Evolutionary conservation across 306 rosid genomes (phyloP).

Genomic region (Cucurbita ficifolia): DNA sequence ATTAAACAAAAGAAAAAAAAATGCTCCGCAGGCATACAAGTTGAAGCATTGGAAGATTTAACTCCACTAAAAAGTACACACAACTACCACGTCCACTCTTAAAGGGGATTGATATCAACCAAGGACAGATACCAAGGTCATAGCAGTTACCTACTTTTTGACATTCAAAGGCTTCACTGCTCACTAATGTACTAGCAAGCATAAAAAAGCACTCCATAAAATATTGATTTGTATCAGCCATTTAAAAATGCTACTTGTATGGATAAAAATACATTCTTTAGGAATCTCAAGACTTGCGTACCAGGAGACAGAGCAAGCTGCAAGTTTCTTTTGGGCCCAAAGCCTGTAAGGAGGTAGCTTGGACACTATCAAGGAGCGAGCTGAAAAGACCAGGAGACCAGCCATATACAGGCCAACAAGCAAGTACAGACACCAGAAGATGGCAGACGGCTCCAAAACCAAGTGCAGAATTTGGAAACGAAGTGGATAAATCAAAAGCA

Average conservation of each 20-base stretch:
- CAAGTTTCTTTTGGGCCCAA: conserved; percentile 96
- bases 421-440: conserved; percentile 68
- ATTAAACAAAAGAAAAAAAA: background rate
- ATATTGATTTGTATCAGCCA: background rate
- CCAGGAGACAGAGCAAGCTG: conserved; percentile 90
- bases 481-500: conserved; percentile 62
- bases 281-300: conserved; percentile 18
- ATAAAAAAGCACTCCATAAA: background rate
- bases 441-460: conserved; percentile 97
- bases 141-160: background rate
- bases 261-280: background rate
- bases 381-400: conserved; percentile 95
- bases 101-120: background rate
- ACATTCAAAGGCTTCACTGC: background rate
- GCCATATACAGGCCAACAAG: conserved; percentile 90
- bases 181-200: background rate
- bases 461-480: conserved; percentile 69
- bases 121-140: background rate
- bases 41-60: background rate
- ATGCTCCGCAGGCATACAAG: background rate
- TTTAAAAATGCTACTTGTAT: background rate
- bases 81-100: background rate
- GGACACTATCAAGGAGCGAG: conserved; percentile 65
- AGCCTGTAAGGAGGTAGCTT: conserved; percentile 56
- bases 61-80: background rate